A percentile compares a stretch with the other conserved stretches of the same genome.
These are phyloP conservation scores for Backusella tarrabulga DNA, from an alignment of 192 early-diverging fungal genomes.

Conservation along the genomic window DNA sequence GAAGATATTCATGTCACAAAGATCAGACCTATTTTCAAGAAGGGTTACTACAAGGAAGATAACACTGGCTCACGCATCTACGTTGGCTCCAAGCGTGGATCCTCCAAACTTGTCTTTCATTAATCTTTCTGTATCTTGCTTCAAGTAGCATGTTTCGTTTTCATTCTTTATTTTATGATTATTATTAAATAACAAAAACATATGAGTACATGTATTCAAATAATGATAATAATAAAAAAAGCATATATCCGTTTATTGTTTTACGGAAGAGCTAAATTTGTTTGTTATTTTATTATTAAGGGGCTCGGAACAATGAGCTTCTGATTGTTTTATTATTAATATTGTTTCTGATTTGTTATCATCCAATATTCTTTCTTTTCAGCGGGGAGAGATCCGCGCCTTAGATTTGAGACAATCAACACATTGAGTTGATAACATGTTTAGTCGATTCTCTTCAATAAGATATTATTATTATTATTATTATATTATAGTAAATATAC, in stretches of 20 bases:
- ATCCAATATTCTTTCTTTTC: no score
- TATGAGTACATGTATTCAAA: neutral
- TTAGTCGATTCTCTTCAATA: neutral
- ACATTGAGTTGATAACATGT: neutral
- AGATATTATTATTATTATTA: no score
- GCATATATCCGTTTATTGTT: neutral
- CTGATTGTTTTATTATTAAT: no score
- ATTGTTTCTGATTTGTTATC: no score
- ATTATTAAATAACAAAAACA: neutral
- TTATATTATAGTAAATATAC: neutral
- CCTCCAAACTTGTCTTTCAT: constrained; percentile 13
- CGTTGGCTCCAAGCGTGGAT: constrained; percentile 21
- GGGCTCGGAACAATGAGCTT: no score
- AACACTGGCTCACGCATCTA: constrained; percentile 1
- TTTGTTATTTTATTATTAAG: neutral
- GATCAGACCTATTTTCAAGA: constrained; percentile 21
- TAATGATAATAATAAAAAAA: neutral
- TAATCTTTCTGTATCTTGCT: neutral
- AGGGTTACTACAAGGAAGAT: constrained; percentile 29
- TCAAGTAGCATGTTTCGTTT: neutral
- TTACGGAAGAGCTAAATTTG: neutral
- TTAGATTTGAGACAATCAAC: neutral
- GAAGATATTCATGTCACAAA: constrained; percentile 32
- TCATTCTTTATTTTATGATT: neutral
- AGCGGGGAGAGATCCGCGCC: neutral